These are phyloP conservation scores for Penicillium maclennaniae DNA, from an alignment of 495 filamentous ascomycete genomes.

Conservation along the genomic window DNA sequence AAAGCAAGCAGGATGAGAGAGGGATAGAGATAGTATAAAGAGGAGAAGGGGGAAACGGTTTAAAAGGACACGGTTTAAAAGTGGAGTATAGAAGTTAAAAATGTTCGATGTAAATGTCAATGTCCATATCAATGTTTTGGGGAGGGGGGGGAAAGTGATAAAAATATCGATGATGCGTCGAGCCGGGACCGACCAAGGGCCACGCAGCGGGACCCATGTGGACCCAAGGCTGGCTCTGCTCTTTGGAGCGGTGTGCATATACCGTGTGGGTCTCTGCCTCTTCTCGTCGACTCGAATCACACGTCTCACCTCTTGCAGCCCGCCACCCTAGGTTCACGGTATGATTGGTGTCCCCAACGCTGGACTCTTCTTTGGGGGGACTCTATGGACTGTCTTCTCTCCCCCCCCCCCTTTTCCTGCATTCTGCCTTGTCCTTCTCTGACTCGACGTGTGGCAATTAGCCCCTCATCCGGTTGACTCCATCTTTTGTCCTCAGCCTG, in stretches of 20 bases:
- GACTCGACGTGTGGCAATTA: conserved; percentile 9
- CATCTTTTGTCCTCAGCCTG: conserved; percentile 2
- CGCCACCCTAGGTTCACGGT: conserved; percentile 17
- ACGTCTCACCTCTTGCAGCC: conserved; percentile 3
- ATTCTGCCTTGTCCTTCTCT: neutral
- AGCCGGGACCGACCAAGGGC: neutral
- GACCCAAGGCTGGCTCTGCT: too few relatives aligned
- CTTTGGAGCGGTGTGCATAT: conserved; percentile 6
- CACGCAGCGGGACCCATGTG: neutral
- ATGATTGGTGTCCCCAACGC: conserved; percentile 3
- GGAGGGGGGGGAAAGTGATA: neutral
- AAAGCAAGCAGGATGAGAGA: neutral
- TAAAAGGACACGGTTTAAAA: conserved; percentile 11
- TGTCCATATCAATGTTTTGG: conserved; percentile 7
- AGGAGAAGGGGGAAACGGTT: too few relatives aligned
- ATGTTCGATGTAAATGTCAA: too few relatives aligned
- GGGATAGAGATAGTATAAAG: neutral
- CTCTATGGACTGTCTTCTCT: neutral
- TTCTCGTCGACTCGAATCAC: neutral
- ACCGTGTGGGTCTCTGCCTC: neutral
- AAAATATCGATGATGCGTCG: conserved; percentile 18
- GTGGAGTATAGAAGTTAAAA: conserved; percentile 15
- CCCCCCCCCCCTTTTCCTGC: conserved; percentile 1
- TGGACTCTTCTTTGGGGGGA: neutral
- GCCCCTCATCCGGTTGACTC: conserved; percentile 4